phyloP scores from a whole-genome alignment of 1,139 yeast species.

The Eremothecium coryli region DNA sequence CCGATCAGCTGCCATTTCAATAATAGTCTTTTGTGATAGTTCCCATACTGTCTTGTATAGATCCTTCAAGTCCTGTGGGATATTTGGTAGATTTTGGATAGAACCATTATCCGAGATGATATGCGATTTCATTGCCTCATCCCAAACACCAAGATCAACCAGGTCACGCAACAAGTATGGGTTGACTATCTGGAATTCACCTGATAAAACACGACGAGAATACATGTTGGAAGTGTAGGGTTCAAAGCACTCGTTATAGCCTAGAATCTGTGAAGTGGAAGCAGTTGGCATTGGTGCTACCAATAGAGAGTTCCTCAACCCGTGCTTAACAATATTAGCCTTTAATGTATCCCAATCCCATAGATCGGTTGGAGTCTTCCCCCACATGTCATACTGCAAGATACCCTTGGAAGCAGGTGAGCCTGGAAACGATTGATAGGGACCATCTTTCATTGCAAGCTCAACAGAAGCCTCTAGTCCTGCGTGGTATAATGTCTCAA shows the following conservation, averaged over 20 bases:
- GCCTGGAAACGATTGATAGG: slow-evolving; percentile 60
- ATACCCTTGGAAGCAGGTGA: slow-evolving; percentile 78
- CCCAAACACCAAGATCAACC: slow-evolving; percentile 79
- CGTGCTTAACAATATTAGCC: slow-evolving; percentile 48
- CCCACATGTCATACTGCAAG: slow-evolving; percentile 77
- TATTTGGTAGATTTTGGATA: slow-evolving; percentile 62
- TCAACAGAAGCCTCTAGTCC: slow-evolving; percentile 75
- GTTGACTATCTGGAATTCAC: slow-evolving; percentile 83
- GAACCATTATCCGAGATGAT: slow-evolving; percentile 80
- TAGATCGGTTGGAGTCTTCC: slow-evolving; percentile 53
- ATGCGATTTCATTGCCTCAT: slow-evolving; percentile 67
- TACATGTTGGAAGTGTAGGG: slow-evolving; percentile 85
- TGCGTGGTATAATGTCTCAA: slow-evolving; percentile 85
- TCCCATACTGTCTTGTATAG: slow-evolving; percentile 96
- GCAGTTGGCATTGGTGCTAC: slow-evolving; percentile 97
- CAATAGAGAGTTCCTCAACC: slow-evolving; percentile 70
- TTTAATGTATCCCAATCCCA: slow-evolving; percentile 68
- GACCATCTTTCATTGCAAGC: slow-evolving; percentile 55
- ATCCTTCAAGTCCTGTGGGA: slow-evolving; percentile 69
- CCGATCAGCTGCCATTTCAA: slow-evolving; percentile 95
- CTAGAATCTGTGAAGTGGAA: slow-evolving; percentile 82
- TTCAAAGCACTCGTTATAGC: slow-evolving; percentile 85
- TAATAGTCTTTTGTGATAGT: slow-evolving; percentile 74
- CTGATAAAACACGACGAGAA: slow-evolving; percentile 77
- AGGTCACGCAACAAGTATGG: slow-evolving; percentile 73